Evolutionary conservation across 345 rosid species (phyloP).

Genomic region (Barbarea vulgaris): DNA sequence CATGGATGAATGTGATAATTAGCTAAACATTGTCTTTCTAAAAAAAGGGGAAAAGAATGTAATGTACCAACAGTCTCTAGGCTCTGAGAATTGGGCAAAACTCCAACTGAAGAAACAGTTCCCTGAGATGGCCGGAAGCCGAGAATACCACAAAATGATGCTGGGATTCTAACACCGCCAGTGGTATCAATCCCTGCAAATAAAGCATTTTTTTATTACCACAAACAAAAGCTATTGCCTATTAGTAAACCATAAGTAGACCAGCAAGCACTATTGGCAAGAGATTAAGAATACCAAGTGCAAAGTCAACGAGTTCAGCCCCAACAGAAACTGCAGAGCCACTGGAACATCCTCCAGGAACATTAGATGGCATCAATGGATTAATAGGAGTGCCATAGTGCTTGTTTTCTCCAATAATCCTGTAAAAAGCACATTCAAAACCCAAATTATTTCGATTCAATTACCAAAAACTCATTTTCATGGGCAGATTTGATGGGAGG

Average conservation of each 20-base stretch:
- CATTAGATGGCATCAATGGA: conserved; percentile 62
- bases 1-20: conserved; percentile 1
- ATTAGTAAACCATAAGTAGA: background rate
- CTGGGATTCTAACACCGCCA: conserved; percentile 80
- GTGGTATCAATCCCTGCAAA: conserved; percentile 75
- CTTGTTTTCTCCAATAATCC: conserved; percentile 78
- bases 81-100: conserved; percentile 85
- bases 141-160: conserved; percentile 88
- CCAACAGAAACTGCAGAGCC: conserved; percentile 98
- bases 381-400: conserved; percentile 86
- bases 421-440: conserved; percentile 36
- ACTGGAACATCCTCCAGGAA: conserved; percentile 92
- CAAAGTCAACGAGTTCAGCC: conserved; percentile 80
- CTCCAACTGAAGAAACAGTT: conserved; percentile 68
- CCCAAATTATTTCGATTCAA: background rate
- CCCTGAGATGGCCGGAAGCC: conserved; percentile 94
- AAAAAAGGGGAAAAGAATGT: background rate
- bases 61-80: conserved; percentile 78
- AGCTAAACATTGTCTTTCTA: background rate
- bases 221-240: conserved; percentile 10
- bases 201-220: background rate
- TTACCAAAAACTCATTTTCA: background rate
- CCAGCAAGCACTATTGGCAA: background rate
- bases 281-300: conserved; percentile 58
- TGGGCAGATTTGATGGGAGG: background rate